phyloP scores from a whole-genome alignment of 148 eudicot species.

The Arbutus unedo region DNA sequence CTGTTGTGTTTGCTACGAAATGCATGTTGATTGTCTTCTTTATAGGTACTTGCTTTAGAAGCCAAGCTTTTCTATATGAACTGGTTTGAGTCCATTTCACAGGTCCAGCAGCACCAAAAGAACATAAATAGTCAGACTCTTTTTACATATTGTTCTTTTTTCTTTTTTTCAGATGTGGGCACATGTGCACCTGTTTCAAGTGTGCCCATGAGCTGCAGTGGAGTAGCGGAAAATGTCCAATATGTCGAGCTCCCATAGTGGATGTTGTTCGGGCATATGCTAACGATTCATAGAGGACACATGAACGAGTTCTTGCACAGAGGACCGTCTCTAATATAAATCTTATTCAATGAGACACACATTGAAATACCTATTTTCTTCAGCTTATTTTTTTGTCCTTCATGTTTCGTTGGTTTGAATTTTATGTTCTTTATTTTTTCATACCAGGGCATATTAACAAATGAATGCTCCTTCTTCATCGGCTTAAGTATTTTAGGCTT shows the following conservation, averaged over 20 bases:
- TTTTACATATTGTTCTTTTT: not conserved
- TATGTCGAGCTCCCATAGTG: conserved; percentile 57
- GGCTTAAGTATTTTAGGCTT: not conserved
- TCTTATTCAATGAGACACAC: not conserved
- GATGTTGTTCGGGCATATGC: conserved; percentile 61
- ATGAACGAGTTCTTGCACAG: conserved; percentile 25
- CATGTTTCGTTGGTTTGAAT: not conserved
- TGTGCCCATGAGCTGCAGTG: conserved; percentile 65
- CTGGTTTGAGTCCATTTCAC: not conserved
- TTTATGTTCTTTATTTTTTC: not conserved
- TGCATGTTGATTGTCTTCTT: conserved; percentile 64
- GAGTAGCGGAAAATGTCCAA: conserved; percentile 66
- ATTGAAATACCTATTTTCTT: not conserved
- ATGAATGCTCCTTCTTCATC: conserved; percentile 13
- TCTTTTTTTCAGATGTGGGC: conserved; percentile 66
- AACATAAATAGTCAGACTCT: not conserved
- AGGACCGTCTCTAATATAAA: conserved; percentile 20
- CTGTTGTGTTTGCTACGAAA: conserved; percentile 61
- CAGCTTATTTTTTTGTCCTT: not conserved
- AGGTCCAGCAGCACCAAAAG: not conserved
- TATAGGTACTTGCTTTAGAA: conserved; percentile 53
- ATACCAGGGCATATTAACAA: not conserved
- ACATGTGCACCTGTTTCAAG: conserved; percentile 82
- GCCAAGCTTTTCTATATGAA: not conserved
- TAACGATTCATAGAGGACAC: conserved; percentile 21